phyloP scores from a whole-genome alignment of 148 eudicot species.

The Amaranthus hypochondriacus region DNA sequence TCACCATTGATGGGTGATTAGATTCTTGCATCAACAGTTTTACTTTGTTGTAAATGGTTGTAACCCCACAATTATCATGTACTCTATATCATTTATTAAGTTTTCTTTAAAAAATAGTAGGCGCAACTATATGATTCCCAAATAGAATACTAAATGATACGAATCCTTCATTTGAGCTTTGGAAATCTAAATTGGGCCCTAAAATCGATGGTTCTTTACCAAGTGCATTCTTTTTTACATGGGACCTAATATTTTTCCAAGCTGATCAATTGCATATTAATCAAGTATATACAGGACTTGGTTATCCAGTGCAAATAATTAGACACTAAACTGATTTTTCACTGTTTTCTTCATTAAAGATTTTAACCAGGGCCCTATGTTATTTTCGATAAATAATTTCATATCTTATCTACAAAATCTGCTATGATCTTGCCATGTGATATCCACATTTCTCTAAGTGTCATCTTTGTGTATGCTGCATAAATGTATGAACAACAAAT shows the following conservation, averaged over 20 bases:
- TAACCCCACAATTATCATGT: too few species aligned
- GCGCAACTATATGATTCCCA: too few species aligned
- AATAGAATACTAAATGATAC: too few species aligned
- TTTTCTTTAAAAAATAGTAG: too few species aligned
- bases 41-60: too few species aligned
- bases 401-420: conserved; percentile 25
- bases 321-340: conserved; percentile 3
- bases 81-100: too few species aligned
- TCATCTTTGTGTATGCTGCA: conserved; percentile 10
- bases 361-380: conserved; percentile 17
- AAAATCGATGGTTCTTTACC: conserved; percentile 30
- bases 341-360: conserved; percentile 15
- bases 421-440: conserved; percentile 30
- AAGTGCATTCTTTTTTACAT: conserved; percentile 17
- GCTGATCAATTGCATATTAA: conserved; percentile 4
- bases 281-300: conserved; percentile 1
- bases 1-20: too few species aligned
- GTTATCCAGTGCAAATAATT: conserved; percentile 15
- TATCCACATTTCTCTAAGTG: conserved; percentile 22
- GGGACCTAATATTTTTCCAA: conserved; percentile 24
- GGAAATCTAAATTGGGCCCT: conserved; percentile 35
- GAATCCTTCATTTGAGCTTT: conserved; percentile 19
- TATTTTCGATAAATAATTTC: conserved; percentile 12
- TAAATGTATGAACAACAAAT: conserved; percentile 13
- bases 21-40: too few species aligned